These are phyloP conservation scores for Aspergillus sclerotioniger DNA, from an alignment of 495 filamentous ascomycete genomes.

Conservation along the genomic window DNA sequence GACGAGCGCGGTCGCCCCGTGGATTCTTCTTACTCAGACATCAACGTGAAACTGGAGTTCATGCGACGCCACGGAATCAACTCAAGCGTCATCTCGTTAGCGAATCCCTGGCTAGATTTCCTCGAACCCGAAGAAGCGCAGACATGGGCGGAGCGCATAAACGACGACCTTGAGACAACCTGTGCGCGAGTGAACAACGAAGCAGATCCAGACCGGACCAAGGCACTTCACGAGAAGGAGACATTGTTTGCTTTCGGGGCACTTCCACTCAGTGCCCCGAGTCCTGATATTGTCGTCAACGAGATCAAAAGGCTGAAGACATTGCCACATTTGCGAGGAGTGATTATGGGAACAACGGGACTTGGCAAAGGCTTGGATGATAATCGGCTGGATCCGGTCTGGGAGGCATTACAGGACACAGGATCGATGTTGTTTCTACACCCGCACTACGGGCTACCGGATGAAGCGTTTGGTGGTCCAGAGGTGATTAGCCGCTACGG, in stretches of 20 bases:
- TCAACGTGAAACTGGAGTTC: slow-evolving; percentile 73
- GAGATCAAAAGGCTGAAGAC: slow-evolving; percentile 61
- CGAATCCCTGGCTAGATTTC: slow-evolving; percentile 97
- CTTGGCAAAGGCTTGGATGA: slow-evolving; percentile 84
- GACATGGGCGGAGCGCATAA: slow-evolving; percentile 62
- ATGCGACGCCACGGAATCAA: slow-evolving; percentile 83
- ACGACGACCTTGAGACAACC: slow-evolving; percentile 69
- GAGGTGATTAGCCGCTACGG: slow-evolving; percentile 63
- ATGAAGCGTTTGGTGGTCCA: slow-evolving; percentile 67
- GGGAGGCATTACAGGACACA: slow-evolving; percentile 62
- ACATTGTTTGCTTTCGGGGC: slow-evolving; percentile 76
- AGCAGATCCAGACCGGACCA: slow-evolving; percentile 29
- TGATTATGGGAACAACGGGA: slow-evolving; percentile 85
- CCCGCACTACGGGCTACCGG: slow-evolving; percentile 88
- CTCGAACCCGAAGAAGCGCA: slow-evolving; percentile 60
- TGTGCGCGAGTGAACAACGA: slow-evolving; percentile 57
- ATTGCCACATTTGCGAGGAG: slow-evolving; percentile 70
- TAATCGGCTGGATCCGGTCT: slow-evolving; percentile 64
- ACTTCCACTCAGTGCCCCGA: slow-evolving; percentile 70
- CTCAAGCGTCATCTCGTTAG: slow-evolving; percentile 82
- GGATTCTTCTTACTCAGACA: slow-evolving; percentile 70
- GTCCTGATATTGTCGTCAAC: slow-evolving; percentile 51
- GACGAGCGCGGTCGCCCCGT: slow-evolving; percentile 65
- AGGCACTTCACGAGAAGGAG: slow-evolving; percentile 24
- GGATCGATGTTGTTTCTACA: slow-evolving; percentile 76